phyloP scores from a whole-genome alignment of 768 basidiomycete species.

The Cystobasidium ongulense region DNA sequence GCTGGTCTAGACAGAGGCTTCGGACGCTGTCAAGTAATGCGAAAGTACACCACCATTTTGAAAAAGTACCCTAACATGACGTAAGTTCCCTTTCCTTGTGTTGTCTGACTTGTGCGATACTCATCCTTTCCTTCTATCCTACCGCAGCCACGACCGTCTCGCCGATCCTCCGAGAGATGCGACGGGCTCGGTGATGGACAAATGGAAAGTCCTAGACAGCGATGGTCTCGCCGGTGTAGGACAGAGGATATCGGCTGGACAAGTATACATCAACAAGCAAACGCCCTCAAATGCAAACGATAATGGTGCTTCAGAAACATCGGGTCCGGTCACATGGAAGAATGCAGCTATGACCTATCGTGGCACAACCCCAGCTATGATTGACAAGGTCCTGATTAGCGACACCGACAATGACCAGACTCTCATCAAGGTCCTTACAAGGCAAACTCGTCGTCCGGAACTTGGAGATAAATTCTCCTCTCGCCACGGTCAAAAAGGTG shows the following conservation, averaged over 20 bases:
- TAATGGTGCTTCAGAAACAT: constrained; percentile 46
- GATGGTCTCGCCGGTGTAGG: constrained; percentile 94
- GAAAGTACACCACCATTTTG: constrained; percentile 88
- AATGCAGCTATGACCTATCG: constrained; percentile 90
- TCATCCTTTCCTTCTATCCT: neutral
- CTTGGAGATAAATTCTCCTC: constrained; percentile 99
- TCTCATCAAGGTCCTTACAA: constrained; percentile 90
- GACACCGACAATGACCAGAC: constrained; percentile 85
- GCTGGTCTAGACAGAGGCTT: constrained; percentile 95
- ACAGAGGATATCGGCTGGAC: constrained; percentile 81
- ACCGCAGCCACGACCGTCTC: constrained; percentile 72
- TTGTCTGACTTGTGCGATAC: neutral
- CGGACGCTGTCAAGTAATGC: constrained; percentile 91
- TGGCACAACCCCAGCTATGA: constrained; percentile 80
- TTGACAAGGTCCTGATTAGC: constrained; percentile 96
- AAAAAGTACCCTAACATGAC: constrained; percentile 96
- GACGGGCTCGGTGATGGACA: constrained; percentile 67
- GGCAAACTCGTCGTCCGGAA: constrained; percentile 92
- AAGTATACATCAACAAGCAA: constrained; percentile 95
- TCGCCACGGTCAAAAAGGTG: constrained; percentile 97
- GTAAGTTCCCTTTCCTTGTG: constrained; percentile 51
- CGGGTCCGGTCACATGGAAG: constrained; percentile 54
- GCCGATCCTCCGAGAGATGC: constrained; percentile 85
- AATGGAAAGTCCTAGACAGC: constrained; percentile 79
- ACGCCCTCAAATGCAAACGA: constrained; percentile 88